Base-by-base conservation (phyloP, 257 asterid genomes). In the Haberlea rhodopensis region DNA sequence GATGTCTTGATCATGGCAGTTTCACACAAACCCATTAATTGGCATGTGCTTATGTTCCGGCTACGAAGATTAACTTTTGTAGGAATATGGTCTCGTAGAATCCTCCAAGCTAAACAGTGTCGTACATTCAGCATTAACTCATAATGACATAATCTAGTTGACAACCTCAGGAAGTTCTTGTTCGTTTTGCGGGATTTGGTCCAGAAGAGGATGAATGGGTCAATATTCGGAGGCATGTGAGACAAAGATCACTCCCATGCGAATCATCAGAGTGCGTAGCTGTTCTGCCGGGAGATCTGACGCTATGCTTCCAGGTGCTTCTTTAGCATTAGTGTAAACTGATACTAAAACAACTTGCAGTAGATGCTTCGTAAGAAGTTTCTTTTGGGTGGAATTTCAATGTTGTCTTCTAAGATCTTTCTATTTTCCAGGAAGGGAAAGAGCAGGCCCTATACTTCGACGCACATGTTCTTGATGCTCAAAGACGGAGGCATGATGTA, bases 151-250 rank as follows among this genome's bases (percentile, higher is more conserved):
- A 48, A 34, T 57, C 25, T 62, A 68, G 66, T 28, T 73, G 37
- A 49, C 24, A n/a, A 71, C 70, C 64, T 71, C 85, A 94, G 99
- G 99, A 90, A 86, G 99, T 84, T 60, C 76, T 90, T 68, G 96
- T 94, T 70, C 95, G 97, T 48, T 90, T 94, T 79, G 87, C 96
- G 68, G 99, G 99, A 70, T 94, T 90, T 71, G 97, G 96, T 56
- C 81, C 81, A 24, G 99, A 91, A 70, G 98, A 91, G 82, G 98
- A 91, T 71, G 98, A 91, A 75, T 91, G 98, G 98, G 94, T 91
- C 71, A 86, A 86, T 71, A 77, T 94, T 43, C 83, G 77, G 70
- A 83, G 67, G 84, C 88, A 87, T 62, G 90, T 90, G 62, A 83
- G 99, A 71, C 99, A 87, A 68, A 82, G 97, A 51, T 94, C 99